Base-by-base conservation (phyloP, 2,329 filamentous ascomycete species). In the Ophiostoma piceae region DNA sequence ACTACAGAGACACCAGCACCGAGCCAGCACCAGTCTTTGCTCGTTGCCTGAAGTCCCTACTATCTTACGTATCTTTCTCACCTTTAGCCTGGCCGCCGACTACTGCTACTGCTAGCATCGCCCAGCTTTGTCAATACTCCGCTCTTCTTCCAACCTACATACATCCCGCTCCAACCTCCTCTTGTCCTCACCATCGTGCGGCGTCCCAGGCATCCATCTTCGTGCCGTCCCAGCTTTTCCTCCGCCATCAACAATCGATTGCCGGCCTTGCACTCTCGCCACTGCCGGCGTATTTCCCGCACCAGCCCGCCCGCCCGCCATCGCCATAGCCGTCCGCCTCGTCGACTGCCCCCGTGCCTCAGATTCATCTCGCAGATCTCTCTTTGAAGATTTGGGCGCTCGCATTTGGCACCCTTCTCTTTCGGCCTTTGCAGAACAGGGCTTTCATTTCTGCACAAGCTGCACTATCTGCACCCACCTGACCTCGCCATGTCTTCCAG, bases 31-130 rank as follows among this genome's bases (percentile, higher is more conserved):
- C 29, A 64, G 57, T 41, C 66, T 70, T 68, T 68, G 66, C 67
- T 68, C 57, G 69, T 67, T 70, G 69, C 69, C 69, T 70, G 39
- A 43, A 43, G 66, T 39, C 51, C 64, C 69, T 60, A 66, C 69
- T 65, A 67, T 64, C 68, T 54, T 67, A 60, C 66, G 66, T 60
- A 70, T 67, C 68, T 69, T 66, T 26, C 51, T 26, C n/a, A 57
- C 57, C 66, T 67, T 37, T 62, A 19, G 26, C 26, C 57, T 37
- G 60, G 29, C 29, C 16, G n/a, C 11, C 51, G n/a, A 16, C 26
- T 41, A 22, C 62, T 41, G 62, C 62, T 65, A 37, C 60, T 65
- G 62, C 62, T 37, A 64, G 32, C 32, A 37, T 64, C 35, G 62
- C 39, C 54, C 69, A 66, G 69, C 62, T 65, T 39, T 37, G 62